A percentile compares a stretch with the other conserved stretches of the same genome.
Conservation (phyloP, 129 eudicot genomes). For the Arctium lappa region DNA sequence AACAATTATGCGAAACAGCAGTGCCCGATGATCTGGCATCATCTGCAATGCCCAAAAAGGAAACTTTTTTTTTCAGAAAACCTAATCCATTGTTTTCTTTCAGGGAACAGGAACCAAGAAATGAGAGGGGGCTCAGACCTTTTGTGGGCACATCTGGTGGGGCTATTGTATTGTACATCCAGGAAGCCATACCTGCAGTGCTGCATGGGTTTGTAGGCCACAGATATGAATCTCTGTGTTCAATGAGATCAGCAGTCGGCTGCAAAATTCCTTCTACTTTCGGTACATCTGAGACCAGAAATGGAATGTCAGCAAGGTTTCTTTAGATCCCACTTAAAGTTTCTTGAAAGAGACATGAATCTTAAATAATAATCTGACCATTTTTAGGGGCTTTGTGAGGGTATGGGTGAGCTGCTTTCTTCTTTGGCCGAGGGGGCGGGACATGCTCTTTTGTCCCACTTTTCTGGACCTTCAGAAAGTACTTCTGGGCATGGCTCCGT, state of each 20-base stretch:
- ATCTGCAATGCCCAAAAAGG: slow-evolving; percentile 33
- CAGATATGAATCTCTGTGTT: slow-evolving; percentile 7
- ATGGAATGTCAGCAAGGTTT: slow-evolving; percentile 12
- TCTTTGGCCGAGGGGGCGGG: slow-evolving; percentile 95
- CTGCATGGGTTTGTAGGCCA: slow-evolving; percentile 42
- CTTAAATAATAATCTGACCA: slow-evolving; percentile 36
- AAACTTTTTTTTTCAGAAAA: background rate
- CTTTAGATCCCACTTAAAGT: background rate
- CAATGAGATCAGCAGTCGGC: slow-evolving; percentile 29
- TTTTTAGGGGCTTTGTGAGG: slow-evolving; percentile 88
- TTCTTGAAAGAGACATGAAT: background rate
- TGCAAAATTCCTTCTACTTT: slow-evolving; percentile 27
- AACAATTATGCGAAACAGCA: slow-evolving; percentile 39
- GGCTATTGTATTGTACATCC: slow-evolving; percentile 7
- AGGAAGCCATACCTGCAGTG: background rate
- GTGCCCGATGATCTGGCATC: slow-evolving; percentile 46
- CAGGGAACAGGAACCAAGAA: background rate
- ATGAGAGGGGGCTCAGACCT: slow-evolving; percentile 10
- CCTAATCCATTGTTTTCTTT: background rate
- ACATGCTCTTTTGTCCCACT: slow-evolving; percentile 84
- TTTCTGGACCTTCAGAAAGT: slow-evolving; percentile 76
- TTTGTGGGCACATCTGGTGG: slow-evolving; percentile 16
- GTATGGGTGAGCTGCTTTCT: slow-evolving; percentile 95
- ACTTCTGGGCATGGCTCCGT: slow-evolving; percentile 96
- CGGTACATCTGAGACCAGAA: slow-evolving; percentile 14